Percentiles rank a stretch among this genome's conserved stretches.
Evolutionary conservation across 768 basidiomycete genomes (phyloP).

Genomic region (Pulveroboletus sp.): DNA sequence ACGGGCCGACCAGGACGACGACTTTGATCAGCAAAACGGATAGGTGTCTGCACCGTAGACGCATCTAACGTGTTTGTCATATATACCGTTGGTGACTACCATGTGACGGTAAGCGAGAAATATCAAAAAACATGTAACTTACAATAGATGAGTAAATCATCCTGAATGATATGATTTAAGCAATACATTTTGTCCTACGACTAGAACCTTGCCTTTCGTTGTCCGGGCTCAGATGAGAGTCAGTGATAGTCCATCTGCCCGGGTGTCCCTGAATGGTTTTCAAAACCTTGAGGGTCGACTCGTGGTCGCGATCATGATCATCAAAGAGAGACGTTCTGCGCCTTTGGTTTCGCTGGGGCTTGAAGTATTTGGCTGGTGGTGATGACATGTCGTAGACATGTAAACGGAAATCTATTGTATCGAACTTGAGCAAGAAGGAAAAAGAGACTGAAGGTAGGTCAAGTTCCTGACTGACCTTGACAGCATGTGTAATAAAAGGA

Average conservation of each 20-base stretch:
- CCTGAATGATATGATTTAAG: constrained; percentile 37
- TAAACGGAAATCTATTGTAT: constrained; percentile 70
- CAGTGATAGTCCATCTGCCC: constrained; percentile 92
- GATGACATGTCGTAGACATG: constrained; percentile 82
- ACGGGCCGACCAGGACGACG: constrained; percentile 30
- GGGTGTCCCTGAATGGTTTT: constrained; percentile 72
- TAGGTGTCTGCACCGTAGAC: constrained; percentile 56
- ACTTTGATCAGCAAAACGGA: constrained; percentile 51
- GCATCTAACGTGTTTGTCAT: constrained; percentile 71
- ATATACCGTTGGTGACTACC: constrained; percentile 66
- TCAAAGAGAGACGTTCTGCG: constrained; percentile 19
- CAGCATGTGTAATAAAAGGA: constrained; percentile 93
- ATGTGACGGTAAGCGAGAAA: constrained; percentile 1
- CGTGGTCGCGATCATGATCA: constrained; percentile 39
- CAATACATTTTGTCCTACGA: constrained; percentile 46
- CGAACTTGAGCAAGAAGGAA: neutral
- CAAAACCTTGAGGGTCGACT: constrained; percentile 44
- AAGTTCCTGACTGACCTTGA: constrained; percentile 49
- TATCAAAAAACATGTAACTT: neutral
- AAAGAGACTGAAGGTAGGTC: neutral
- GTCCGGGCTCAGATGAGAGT: constrained; percentile 85
- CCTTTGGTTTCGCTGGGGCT: constrained; percentile 11
- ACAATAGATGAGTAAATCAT: constrained; percentile 94
- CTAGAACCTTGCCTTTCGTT: constrained; percentile 63
- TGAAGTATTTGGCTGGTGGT: constrained; percentile 32